Base-by-base conservation (phyloP, 768 basidiomycete genomes). In the Macrocybe gigantea region DNA sequence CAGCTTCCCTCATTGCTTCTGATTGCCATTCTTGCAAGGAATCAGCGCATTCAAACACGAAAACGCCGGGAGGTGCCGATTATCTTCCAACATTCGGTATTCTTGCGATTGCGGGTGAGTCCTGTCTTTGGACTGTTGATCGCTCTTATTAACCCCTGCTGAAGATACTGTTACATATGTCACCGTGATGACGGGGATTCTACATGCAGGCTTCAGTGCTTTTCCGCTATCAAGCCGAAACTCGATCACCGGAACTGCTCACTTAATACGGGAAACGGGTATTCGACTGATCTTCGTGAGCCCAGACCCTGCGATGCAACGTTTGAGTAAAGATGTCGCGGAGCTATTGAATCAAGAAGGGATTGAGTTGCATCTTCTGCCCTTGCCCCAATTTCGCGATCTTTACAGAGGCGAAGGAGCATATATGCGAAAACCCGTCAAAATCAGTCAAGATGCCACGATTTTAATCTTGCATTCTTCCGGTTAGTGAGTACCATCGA, bases 101-200 rank as follows among this genome's bases (percentile, higher is more conserved):
- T 35, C 41, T 61, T 2, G 51, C 60, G 13, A 22, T 38, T 22
- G 36, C 56, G 32, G 60, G 60, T 58, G 30, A n/a, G 52, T 41
- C 5, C 5, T 13, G 6, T 30, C 31, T 35, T 44, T 8, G 14
- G 12, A 36, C 32, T 41, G 33, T 22, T 22, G 30, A 15, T 12
- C 30, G 33, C 10, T 3, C 33, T 31, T 12, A 14, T 33, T 14
- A 15, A 45, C 11, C 34, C 34, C 22, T 12, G 31, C 32, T 22
- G 38, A 12, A 63, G 67, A 69, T 44, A 49, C 52, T 5, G 44
- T 59, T 43, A 55, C 60, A 10, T 63, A 57, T 47, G 53, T 53
- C 36, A 38, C 47, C 3, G 9, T 51, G 12, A 41, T 59, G 9
- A 43, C 45, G 6, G 55, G 56, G 7, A 53, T 51, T 29, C 38